Evolutionary conservation across 306 rosid species (phyloP).

Genomic region (Citrullus amarus): DNA sequence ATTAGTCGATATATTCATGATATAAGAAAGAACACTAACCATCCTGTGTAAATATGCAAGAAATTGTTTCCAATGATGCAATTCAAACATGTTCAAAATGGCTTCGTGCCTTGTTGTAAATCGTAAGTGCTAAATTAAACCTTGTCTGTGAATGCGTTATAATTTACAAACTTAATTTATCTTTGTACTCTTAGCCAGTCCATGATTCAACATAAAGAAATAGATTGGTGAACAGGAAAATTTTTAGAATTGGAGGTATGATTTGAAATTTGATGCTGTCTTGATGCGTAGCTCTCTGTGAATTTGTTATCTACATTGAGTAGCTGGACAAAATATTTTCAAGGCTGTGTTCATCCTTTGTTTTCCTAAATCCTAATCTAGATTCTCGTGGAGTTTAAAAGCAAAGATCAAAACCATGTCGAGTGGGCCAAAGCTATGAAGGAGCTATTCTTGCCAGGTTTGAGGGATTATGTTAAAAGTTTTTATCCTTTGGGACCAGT

Average conservation of each 20-base stretch:
- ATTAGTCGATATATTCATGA: background rate
- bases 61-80: background rate
- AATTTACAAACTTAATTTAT: background rate
- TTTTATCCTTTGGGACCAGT: conserved; percentile 82
- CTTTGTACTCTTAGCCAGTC: background rate
- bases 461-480: conserved; percentile 80
- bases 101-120: background rate
- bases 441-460: conserved; percentile 82
- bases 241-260: background rate
- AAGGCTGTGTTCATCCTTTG: background rate
- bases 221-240: background rate
- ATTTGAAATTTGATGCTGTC: background rate
- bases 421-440: conserved; percentile 95
- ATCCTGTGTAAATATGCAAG: background rate
- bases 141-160: background rate
- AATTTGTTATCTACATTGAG: background rate
- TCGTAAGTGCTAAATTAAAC: background rate
- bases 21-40: background rate
- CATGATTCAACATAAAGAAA: background rate
- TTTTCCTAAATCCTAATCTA: conserved; percentile 24
- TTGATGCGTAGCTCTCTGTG: background rate
- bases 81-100: background rate
- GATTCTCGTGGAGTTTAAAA: conserved; percentile 86
- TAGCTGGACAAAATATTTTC: background rate
- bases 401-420: conserved; percentile 82